Conservation (phyloP, 1,284 basidiomycete genomes). For the Pisolithus thermaeus region DNA sequence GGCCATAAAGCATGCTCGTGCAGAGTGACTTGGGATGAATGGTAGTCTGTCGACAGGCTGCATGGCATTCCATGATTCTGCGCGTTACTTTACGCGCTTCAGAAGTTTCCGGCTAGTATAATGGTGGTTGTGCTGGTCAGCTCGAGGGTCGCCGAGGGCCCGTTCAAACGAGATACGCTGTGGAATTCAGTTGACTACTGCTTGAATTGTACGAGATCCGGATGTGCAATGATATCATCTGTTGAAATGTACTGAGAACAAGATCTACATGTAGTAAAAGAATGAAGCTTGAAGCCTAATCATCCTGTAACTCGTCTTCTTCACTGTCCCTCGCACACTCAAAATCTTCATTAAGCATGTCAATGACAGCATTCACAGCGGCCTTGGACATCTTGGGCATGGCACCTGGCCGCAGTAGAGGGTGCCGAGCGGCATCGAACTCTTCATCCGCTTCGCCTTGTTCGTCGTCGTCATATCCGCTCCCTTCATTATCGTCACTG, state of each 20-base stretch:
- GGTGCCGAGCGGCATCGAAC: slow-evolving; percentile 52
- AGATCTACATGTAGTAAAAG: background rate
- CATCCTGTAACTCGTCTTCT: slow-evolving; percentile 36
- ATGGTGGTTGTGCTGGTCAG: too few relatives aligned
- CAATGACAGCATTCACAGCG: slow-evolving; percentile 56
- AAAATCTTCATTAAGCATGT: slow-evolving; percentile 54
- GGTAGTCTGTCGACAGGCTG: too few relatives aligned
- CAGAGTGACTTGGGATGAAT: too few relatives aligned
- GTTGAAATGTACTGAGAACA: background rate
- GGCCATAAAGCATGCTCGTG: too few relatives aligned
- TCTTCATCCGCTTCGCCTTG: slow-evolving; percentile 35
- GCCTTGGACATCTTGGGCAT: slow-evolving; percentile 37
- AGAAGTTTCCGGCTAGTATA: too few relatives aligned
- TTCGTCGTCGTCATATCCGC: slow-evolving; percentile 20
- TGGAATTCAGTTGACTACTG: too few relatives aligned
- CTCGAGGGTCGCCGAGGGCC: too few relatives aligned
- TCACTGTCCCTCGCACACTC: slow-evolving; percentile 34
- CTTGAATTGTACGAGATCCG: too few relatives aligned
- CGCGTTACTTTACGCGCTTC: too few relatives aligned
- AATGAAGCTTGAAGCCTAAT: slow-evolving; percentile 6
- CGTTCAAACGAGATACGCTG: too few relatives aligned
- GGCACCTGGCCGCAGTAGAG: slow-evolving; percentile 58
- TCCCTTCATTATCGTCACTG: slow-evolving; percentile 9
- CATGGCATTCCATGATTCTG: too few relatives aligned
- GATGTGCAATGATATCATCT: background rate